Conservation (phyloP, 2,329 filamentous ascomycete genomes). For the Cytospora piceicola region DNA sequence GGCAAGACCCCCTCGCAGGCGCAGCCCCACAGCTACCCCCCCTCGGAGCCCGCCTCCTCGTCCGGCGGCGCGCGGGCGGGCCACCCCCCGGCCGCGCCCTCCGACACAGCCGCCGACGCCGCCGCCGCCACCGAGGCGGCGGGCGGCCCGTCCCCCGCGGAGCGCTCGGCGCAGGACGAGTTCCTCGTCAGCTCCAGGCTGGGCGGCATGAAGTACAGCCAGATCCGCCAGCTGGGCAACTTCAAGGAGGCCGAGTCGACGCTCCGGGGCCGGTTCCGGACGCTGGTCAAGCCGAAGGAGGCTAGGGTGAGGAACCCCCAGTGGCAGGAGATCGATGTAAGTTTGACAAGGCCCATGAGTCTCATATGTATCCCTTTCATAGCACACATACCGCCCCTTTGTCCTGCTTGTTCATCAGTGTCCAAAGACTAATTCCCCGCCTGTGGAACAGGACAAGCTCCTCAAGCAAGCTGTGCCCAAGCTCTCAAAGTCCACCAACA, state of each 20-base stretch:
- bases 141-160: not conserved
- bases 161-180: slow-evolving; percentile 46
- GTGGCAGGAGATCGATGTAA: slow-evolving; percentile 68
- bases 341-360: slow-evolving; percentile 47
- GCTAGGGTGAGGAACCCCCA: slow-evolving; percentile 67
- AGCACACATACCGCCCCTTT: slow-evolving; percentile 7
- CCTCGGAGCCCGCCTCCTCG: too few species aligned
- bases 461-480: slow-evolving; percentile 49
- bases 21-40: not conserved
- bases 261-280: slow-evolving; percentile 68
- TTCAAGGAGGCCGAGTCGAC: slow-evolving; percentile 73
- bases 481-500: slow-evolving; percentile 42
- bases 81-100: not conserved
- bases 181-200: slow-evolving; percentile 59
- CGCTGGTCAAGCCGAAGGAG: slow-evolving; percentile 65
- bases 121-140: too few species aligned
- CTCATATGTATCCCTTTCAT: not conserved
- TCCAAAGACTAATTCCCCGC: not conserved
- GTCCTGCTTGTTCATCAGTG: not conserved
- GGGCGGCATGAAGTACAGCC: slow-evolving; percentile 64
- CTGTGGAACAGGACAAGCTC: slow-evolving; percentile 46
- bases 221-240: slow-evolving; percentile 60
- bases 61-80: not conserved
- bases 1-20: not conserved
- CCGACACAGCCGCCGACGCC: not conserved